These are phyloP conservation scores for Phoenix roebelenii DNA, from an alignment of 176 grass and related monocot species.

Conservation along the genomic window DNA sequence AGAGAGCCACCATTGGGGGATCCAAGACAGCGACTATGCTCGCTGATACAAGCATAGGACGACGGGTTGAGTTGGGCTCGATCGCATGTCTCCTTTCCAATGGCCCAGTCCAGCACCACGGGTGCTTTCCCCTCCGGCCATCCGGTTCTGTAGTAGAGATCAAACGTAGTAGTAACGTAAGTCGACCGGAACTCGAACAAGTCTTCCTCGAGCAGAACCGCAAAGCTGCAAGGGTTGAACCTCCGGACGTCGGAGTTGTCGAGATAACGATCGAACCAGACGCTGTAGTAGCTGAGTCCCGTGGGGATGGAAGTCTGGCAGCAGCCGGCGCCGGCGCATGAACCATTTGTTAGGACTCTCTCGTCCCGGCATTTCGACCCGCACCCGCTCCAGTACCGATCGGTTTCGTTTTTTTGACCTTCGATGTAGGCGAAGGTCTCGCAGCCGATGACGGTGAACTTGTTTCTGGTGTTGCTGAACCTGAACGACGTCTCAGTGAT, in stretches of 20 bases:
- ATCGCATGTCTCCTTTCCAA: background rate
- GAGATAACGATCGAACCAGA: background rate
- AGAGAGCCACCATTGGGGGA: background rate
- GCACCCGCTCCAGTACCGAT: constrained; percentile 12
- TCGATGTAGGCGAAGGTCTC: constrained; percentile 8
- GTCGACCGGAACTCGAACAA: background rate
- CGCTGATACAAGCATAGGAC: background rate
- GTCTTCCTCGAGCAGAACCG: background rate
- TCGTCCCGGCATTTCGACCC: constrained; percentile 11
- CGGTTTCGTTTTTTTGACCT: fast-evolving
- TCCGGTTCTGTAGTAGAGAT: background rate
- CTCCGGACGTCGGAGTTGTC: background rate
- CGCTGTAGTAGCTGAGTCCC: background rate
- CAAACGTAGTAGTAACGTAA: background rate
- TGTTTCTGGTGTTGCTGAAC: constrained; percentile 25
- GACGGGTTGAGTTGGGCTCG: background rate
- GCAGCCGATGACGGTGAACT: constrained; percentile 32
- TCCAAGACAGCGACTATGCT: background rate
- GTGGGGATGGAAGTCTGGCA: constrained; percentile 22
- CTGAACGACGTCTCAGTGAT: background rate
- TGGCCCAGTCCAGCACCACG: constrained; percentile 2
- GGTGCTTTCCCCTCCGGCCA: too few relatives aligned
- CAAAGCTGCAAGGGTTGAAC: background rate
- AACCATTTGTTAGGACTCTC: background rate
- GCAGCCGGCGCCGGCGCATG: constrained; percentile 32